Base-by-base conservation (phyloP, 2,329 filamentous ascomycete species). In the Cryphonectria nitschkei region DNA sequence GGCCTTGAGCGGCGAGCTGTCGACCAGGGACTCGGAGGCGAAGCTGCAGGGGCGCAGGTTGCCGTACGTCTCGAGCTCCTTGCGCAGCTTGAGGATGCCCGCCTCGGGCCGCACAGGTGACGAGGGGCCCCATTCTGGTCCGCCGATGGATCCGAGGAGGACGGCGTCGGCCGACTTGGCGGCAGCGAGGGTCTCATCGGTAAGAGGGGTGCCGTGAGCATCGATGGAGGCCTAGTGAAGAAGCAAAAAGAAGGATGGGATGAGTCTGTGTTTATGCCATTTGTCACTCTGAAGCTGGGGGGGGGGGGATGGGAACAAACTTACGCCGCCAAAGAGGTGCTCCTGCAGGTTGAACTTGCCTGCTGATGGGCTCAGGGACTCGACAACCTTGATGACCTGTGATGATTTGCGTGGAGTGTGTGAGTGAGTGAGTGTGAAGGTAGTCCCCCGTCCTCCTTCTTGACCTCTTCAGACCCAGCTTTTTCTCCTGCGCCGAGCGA, bases 21-120 rank as follows among this genome's bases (percentile, higher is more conserved):
- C 90, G 78, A 97, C 90, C 65, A 98, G 91, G 39, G 90, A 88
- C 68, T 95, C 93, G 0, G 94, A 95, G 66, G 94, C 93, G 84
- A 99, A 98, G 87, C 93, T 97, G 87, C 95, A 98, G 13, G 95
- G 95, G 7, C 95, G 92, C 71, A 98, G 90, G 88, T 98, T 98
- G 76, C 95, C 95, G 83, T 97, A 98, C 70, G 95, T 94, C 78
- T 88, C 88, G 87, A 98, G 93, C 83, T 98, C 93, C 83, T 97
- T 98, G 83, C 95, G 94, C 68, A 98, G 92, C 76, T 86, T 89
- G 73, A 98, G 91, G 77, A 98, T 90, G 73, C 95, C 95, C 83
- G 98, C 93, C 81, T 98, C 95, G 1, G 95, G 95, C 61, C 95
- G 93, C 74, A 98, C 92, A 70, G 90, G 76, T 79, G 77, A 83